Conservation (phyloP, 208 protist genomes). For the Trypanosoma grayi region DNA sequence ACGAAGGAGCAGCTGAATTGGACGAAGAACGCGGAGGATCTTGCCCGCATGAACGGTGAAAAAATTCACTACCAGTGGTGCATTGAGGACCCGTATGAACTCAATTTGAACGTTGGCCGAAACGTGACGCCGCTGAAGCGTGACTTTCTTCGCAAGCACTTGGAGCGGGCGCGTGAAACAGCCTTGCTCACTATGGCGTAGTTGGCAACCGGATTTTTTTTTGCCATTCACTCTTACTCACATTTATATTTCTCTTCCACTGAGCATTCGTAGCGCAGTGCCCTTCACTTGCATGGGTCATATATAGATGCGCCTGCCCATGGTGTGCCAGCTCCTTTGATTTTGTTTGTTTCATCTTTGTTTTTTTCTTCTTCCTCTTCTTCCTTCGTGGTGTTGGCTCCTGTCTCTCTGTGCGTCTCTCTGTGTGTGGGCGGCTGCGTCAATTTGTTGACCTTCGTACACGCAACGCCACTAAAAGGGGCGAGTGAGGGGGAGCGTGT, state of each 20-base stretch:
- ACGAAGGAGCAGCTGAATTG: slow-evolving; percentile 69
- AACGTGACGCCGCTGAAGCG: slow-evolving; percentile 85
- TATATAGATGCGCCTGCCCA: too few species aligned
- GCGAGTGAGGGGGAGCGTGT: too few species aligned
- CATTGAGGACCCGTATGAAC: slow-evolving; percentile 91
- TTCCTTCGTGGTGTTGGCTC: too few species aligned
- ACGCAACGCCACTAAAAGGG: too few species aligned
- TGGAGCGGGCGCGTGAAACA: slow-evolving; percentile 63
- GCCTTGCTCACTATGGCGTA: slow-evolving; percentile 38
- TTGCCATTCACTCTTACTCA: slow-evolving; percentile 3
- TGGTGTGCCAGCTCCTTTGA: too few species aligned
- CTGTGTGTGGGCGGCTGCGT: too few species aligned
- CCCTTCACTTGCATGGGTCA: too few species aligned
- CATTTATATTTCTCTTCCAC: slow-evolving; percentile 7
- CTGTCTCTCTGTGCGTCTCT: too few species aligned
- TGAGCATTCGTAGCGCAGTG: neutral
- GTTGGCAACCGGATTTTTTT: neutral
- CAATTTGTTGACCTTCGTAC: too few species aligned
- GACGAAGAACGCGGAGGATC: slow-evolving; percentile 77
- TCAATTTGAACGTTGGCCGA: slow-evolving; percentile 85
- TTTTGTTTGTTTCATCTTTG: too few species aligned
- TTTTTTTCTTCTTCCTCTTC: neutral
- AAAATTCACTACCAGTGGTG: slow-evolving; percentile 85
- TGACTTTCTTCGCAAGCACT: slow-evolving; percentile 68
- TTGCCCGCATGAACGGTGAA: slow-evolving; percentile 67